Base-by-base conservation (phyloP, 768 basidiomycete species). In the Russula brevipes region DNA sequence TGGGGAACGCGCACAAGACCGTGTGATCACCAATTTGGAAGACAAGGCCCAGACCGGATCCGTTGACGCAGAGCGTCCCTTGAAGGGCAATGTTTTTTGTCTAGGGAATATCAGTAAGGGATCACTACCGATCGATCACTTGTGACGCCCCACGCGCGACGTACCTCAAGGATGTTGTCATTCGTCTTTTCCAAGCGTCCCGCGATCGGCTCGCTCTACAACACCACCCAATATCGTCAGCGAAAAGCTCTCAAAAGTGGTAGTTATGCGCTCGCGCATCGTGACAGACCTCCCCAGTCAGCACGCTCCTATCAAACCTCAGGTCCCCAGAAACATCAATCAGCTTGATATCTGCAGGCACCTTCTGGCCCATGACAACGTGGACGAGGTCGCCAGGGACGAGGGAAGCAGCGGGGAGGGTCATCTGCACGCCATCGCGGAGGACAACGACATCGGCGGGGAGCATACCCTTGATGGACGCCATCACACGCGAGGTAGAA, bases 301-400 rank as follows among this genome's bases (percentile, higher is more conserved):
- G 76, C 44, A 87, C 79, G 38, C 83, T 81, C 36, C 85, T 76
- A 66, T 88, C 87, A 52, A 87, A 82, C 59, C 79, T 78, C 44
- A 86, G 72, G 69, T 88, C 86, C 3, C 79, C 73, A 24, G 80
- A 82, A 30, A 78, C 79, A 4, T 83, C 76, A 41, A 88, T 78
- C n/a, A 90, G 75, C 54, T 84, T 80, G 16, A 89, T 61, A 68
- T 90, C 88, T 4, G 88, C 87, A 0, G 88, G 88, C 2, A 89
- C 80, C 16, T 86, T 84, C 69, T 85, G 83, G 31, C 88, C 88
- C 60, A 88, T 80, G 31, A 74, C 74, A 69, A 89, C 80, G 1
- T 78, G 76, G 57, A 88, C 80, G 35, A 90, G 71, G 69, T 90
- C 88, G 14, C 88, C 88, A 0, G 83, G 81, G 7, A 89, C 84